Base-by-base conservation (phyloP, 805 yeast species). In the Wickerhamiella kurtzmanii region DNA sequence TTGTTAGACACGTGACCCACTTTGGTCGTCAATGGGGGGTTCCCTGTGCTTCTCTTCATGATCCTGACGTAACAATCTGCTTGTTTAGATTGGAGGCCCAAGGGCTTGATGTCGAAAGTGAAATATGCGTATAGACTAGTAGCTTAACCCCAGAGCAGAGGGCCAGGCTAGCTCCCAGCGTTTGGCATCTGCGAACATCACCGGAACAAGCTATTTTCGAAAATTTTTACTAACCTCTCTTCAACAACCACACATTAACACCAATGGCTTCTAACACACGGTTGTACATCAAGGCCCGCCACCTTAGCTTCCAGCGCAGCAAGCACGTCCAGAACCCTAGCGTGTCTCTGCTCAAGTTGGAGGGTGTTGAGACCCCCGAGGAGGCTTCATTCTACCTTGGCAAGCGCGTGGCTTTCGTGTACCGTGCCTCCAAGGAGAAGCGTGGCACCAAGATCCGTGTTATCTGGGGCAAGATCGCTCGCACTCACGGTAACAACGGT, bases 371-470 rank as follows among this genome's bases (percentile, higher is more conserved):
- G 58, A 69, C 75, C 69, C 77, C 95, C 64, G 80, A 84, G 70
- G 98, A 89, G 59, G 96, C 98, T 65, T 82, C 85, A 76, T 92
- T 92, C 81, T 92, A 92, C 94, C 80, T 92, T 66, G 98, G 98
- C 77, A 92, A 92, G 86, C 85, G 95, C 73, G 81, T 92, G 62
- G 98, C 97, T 65, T 92, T 85, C 80, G 97, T 92, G 65, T 92
- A 92, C 96, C 85, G 94, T 76, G 95, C 95, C 70, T 74, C 83
- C 67, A 92, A 87, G 79, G 97, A 88, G 77, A 74, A 88, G 69
- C 84, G 95, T 82, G 97, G 97, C 73, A 76, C 97, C 65, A 89
- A 92, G 80, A 85, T 89, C 78, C 86, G 97, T 79, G 96, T 92
- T 67, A 87, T 92, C 77, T 92, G 98, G 98, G 98, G 98, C 51